Evolutionary conservation across 73 alveolate species (phyloP).

Genomic region (Blepharisma japonicum): DNA sequence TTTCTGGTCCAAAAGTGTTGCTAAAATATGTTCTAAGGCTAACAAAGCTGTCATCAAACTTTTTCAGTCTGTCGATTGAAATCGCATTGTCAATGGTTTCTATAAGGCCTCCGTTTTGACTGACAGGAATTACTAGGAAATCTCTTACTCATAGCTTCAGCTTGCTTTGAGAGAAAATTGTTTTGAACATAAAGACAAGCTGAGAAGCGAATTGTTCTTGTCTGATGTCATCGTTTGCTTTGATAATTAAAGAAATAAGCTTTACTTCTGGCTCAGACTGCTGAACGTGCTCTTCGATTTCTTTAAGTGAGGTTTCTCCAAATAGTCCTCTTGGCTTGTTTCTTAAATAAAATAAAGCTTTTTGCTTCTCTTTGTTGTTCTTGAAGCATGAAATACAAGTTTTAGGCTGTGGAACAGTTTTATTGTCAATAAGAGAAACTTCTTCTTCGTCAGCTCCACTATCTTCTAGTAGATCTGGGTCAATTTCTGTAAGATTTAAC

Average conservation of each 20-base stretch:
- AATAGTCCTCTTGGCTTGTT: too few species aligned
- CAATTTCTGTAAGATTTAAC: too few species aligned
- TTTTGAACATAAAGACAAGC: constrained; percentile 65
- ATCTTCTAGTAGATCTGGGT: too few species aligned
- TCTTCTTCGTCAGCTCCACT: too few species aligned
- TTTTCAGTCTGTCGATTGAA: constrained; percentile 73
- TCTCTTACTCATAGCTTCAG: constrained; percentile 70
- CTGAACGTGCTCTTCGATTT: too few species aligned
- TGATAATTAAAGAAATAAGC: constrained; percentile 62
- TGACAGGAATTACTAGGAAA: constrained; percentile 72
- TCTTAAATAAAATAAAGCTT: constrained; percentile 19
- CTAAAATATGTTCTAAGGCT: constrained; percentile 45
- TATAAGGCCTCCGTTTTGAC: constrained; percentile 77
- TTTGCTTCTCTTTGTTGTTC: too few species aligned
- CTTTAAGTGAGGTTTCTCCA: too few species aligned
- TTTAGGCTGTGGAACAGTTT: too few species aligned
- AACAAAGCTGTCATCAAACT: constrained; percentile 58
- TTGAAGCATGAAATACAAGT: too few species aligned
- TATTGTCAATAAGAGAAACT: too few species aligned
- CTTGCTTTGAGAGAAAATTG: constrained; percentile 61
- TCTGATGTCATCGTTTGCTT: constrained; percentile 84
- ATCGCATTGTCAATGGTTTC: constrained; percentile 75
- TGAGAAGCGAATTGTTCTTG: constrained; percentile 85
- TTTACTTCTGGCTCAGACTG: constrained; percentile 30
- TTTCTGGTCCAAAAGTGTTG: constrained; percentile 57